A percentile compares a stretch with the other conserved stretches of the same genome.
Conservation (phyloP, 2,329 filamentous ascomycete species). For the Botrytis medusae region DNA sequence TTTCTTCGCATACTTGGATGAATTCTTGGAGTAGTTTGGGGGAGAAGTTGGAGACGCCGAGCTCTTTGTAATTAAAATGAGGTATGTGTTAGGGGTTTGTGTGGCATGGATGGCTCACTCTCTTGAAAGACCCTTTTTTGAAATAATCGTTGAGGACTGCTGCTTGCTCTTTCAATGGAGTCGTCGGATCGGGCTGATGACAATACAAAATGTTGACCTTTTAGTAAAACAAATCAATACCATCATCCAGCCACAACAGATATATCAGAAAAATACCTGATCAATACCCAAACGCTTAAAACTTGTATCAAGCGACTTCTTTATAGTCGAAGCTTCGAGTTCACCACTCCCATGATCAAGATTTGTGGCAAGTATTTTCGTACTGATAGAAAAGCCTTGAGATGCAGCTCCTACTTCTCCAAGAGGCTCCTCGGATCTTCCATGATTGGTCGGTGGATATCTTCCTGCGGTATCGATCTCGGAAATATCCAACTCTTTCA, state of each 20-base stretch:
- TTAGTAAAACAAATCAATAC: not conserved
- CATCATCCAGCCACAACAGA: not conserved
- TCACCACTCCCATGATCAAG: not conserved
- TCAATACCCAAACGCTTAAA: slow-evolving; percentile 7
- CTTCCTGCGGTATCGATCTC: slow-evolving; percentile 24
- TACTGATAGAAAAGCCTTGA: slow-evolving; percentile 22
- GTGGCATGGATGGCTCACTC: not conserved
- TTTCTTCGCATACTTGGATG: slow-evolving; percentile 2
- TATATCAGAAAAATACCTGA: not conserved
- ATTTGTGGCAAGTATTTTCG: slow-evolving; percentile 19
- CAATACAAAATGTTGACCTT: not conserved
- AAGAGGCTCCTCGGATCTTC: slow-evolving; percentile 22
- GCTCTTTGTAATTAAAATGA: slow-evolving; percentile 1
- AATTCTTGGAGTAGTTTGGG: not conserved
- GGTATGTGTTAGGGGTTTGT: too few relatives aligned
- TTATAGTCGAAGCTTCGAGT: slow-evolving; percentile 10
- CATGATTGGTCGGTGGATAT: slow-evolving; percentile 20
- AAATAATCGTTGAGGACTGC: slow-evolving; percentile 35
- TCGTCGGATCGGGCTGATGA: slow-evolving; percentile 30
- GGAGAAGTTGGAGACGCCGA: slow-evolving; percentile 21
- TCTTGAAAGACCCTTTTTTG: slow-evolving; percentile 34
- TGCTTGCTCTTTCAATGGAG: slow-evolving; percentile 30
- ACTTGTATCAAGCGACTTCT: not conserved
- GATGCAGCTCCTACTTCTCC: slow-evolving; percentile 9
- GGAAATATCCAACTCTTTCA: slow-evolving; percentile 19